These are phyloP conservation scores for Talaromyces proteolyticus DNA, from an alignment of 495 filamentous ascomycete genomes.

Conservation along the genomic window DNA sequence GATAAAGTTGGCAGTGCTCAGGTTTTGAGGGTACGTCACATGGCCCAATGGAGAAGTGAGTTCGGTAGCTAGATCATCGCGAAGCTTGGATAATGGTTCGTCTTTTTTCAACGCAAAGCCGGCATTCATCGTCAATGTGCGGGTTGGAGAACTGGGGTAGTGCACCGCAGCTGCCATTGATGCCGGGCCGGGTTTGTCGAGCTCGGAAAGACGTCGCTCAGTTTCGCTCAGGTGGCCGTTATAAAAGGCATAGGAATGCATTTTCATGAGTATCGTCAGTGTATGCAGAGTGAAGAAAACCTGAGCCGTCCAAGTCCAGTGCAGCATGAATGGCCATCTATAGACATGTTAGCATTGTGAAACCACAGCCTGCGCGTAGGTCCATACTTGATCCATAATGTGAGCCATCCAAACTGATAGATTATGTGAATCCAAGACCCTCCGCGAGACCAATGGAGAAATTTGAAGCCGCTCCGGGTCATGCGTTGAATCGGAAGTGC, in stretches of 20 bases:
- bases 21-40: conserved; percentile 85
- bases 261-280: conserved; percentile 91
- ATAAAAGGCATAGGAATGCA: conserved; percentile 98
- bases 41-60: conserved; percentile 83
- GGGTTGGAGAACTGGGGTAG: conserved; percentile 60
- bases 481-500: conserved; percentile 69
- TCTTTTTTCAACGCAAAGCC: conserved; percentile 22
- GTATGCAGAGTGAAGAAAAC: conserved; percentile 92
- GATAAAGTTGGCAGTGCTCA: conserved; percentile 72
- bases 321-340: conserved; percentile 77
- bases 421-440: conserved; percentile 79
- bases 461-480: conserved; percentile 47
- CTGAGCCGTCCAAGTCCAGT: conserved; percentile 93
- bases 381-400: conserved; percentile 71
- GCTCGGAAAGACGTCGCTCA: conserved; percentile 65
- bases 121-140: conserved; percentile 25
- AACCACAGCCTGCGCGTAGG: conserved; percentile 9
- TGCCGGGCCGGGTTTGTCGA: conserved; percentile 71
- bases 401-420: conserved; percentile 74
- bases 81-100: conserved; percentile 56
- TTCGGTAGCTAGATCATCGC: conserved; percentile 85
- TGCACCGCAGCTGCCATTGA: conserved; percentile 63
- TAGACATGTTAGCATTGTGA: conserved; percentile 5
- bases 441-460: conserved; percentile 64
- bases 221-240: conserved; percentile 92